Evolutionary conservation across 495 filamentous ascomycete genomes (phyloP), one percentile per base, ranked within the genome.

Genomic region (Aspergillus sparsus): DNA sequence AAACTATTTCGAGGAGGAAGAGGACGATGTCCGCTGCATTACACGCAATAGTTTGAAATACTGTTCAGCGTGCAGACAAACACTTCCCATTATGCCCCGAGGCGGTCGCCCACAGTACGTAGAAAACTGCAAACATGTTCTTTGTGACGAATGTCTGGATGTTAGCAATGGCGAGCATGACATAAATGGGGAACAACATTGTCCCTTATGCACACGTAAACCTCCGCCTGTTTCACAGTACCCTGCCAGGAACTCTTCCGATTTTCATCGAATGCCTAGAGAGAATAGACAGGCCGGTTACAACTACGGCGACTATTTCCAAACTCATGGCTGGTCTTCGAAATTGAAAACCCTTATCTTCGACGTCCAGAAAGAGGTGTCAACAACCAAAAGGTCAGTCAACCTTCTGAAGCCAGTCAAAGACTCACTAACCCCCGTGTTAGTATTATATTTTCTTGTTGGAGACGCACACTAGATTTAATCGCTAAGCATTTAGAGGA

Each of bases 371-470:
- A 10, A 66, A 18, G 54, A 67, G 39, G 45, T 70, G 39, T 53
- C 49, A 2, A 55, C 53, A 15, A 69, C 62, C 6, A 78, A 77
- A 54, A 74, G 75, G 76, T 72, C 66, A 54, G 46, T 13, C 42
- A 13, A n/a, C n/a, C n/a, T 15, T 1, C 7, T 27, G 21, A 3
- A 3, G 21, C 21, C 21, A 27, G 21, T 27, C 3, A 13, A 36
- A 27, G 11, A 36, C 33, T 32, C 16, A 18, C 15, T 41, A 39
- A 15, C 18, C n/a, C 16, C 21, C 1, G 21, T 27, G 50, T 39
- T 53, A 83, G 80, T 39, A 76, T 84, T 60, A 69, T 83, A 8
- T 83, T 83, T 61, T 82, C 81, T 5, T 80, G 66, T 57, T 83
- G 82, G 81, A 82, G 74, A 16, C 68, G 64, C 7, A 75, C 74